Evolutionary conservation across 2,329 filamentous ascomycete species (phyloP).

Genomic region (Fusarium redolens): DNA sequence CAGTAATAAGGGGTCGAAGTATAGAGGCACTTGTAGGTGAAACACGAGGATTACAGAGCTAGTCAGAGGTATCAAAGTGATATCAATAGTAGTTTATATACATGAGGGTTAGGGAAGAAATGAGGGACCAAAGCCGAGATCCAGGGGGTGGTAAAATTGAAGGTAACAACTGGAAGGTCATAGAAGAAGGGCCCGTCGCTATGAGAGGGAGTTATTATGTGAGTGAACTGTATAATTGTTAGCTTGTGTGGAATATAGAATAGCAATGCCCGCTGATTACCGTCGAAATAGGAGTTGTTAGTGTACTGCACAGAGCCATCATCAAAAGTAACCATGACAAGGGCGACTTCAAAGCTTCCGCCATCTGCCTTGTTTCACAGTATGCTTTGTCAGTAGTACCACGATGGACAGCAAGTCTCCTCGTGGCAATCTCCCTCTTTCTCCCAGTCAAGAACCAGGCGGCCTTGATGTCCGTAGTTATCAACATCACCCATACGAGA

Average conservation of each 20-base stretch:
- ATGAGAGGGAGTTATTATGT: slow-evolving; percentile 25
- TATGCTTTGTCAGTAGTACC: slow-evolving; percentile 20
- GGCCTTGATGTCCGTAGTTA: slow-evolving; percentile 19
- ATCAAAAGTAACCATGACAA: slow-evolving; percentile 29
- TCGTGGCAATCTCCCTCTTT: slow-evolving; percentile 27
- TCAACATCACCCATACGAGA: slow-evolving; percentile 15
- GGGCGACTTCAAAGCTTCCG: slow-evolving; percentile 32
- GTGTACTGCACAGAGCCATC: slow-evolving; percentile 38
- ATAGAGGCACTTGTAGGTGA: not conserved
- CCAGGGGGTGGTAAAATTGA: slow-evolving; percentile 28
- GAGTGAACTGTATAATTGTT: slow-evolving; percentile 11
- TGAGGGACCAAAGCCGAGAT: slow-evolving; percentile 32
- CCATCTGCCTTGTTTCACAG: slow-evolving; percentile 33
- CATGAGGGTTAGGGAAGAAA: slow-evolving; percentile 25
- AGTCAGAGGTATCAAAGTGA: not conserved
- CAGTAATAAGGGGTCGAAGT: not conserved
- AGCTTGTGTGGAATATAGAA: not conserved
- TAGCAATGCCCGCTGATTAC: not conserved
- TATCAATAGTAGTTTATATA: slow-evolving; percentile 20
- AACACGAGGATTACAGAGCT: too few species aligned
- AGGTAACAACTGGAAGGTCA: slow-evolving; percentile 13
- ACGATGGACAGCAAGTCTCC: slow-evolving; percentile 34
- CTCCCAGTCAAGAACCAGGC: slow-evolving; percentile 10
- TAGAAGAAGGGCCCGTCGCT: slow-evolving; percentile 23
- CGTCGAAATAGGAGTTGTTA: slow-evolving; percentile 40